A percentile compares a stretch with the other conserved stretches of the same genome.
phyloP scores from a whole-genome alignment of 228 moss, liverwort and hornwort genomes.

The Sphagnum magellanicum region DNA sequence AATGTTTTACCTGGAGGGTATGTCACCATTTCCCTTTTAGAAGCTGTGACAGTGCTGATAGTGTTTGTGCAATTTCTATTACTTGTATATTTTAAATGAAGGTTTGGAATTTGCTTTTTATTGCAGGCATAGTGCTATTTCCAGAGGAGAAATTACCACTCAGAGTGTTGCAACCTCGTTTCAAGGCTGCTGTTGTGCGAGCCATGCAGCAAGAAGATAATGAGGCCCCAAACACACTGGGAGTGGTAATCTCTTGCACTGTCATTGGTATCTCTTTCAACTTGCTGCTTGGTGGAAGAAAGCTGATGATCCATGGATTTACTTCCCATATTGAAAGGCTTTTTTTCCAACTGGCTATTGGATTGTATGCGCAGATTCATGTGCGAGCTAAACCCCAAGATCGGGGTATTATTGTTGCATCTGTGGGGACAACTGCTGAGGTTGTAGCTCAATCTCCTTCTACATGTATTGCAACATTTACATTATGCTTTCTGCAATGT shows the following conservation, averaged over 20 bases:
- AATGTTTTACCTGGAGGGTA: slow-evolving; percentile 98
- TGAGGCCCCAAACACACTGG: slow-evolving; percentile 70
- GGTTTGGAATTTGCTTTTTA: slow-evolving; percentile 2
- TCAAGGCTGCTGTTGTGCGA: slow-evolving; percentile 78
- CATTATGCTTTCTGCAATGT: no score
- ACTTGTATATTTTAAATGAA: not conserved
- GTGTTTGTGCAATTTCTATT: not conserved
- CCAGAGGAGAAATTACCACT: slow-evolving; percentile 91
- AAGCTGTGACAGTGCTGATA: no score
- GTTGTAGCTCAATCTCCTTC: slow-evolving; percentile 7
- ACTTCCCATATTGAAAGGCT: no score
- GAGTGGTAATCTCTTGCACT: slow-evolving; percentile 33
- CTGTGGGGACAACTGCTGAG: slow-evolving; percentile 92
- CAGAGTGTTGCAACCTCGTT: slow-evolving; percentile 80
- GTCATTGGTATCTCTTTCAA: no score
- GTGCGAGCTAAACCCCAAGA: slow-evolving; percentile 55
- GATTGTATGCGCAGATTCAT: slow-evolving; percentile 52
- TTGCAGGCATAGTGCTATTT: slow-evolving; percentile 80
- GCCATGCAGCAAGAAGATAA: slow-evolving; percentile 73
- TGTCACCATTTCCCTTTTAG: not conserved
- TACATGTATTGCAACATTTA: no score
- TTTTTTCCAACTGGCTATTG: no score
- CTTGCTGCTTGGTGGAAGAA: no score
- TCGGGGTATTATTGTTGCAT: slow-evolving; percentile 48
- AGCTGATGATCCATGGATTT: no score